A percentile compares a stretch with the other conserved stretches of the same genome.
phyloP scores from a whole-genome alignment of 2,329 filamentous ascomycete genomes.

The Fusarium redolens region DNA sequence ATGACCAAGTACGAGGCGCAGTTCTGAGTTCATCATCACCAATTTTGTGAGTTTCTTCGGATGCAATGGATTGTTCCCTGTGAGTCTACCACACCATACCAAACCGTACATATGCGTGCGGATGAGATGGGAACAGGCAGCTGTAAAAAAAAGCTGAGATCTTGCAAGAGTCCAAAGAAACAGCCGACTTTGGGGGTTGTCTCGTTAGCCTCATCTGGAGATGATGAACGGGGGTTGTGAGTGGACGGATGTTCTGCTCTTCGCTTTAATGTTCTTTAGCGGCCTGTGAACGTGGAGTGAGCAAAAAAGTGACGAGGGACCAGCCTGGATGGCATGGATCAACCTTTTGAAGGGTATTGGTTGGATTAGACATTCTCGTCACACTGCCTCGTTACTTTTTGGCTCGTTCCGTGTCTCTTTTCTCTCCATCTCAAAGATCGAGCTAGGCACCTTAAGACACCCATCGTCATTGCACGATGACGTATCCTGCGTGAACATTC shows the following conservation, averaged over 20 bases:
- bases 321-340: slow-evolving; percentile 21
- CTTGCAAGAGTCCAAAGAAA: not conserved
- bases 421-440: not conserved
- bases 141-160: slow-evolving; percentile 13
- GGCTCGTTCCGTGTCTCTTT: not conserved
- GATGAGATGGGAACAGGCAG: slow-evolving; percentile 8
- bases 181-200: slow-evolving; percentile 18
- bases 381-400: slow-evolving; percentile 16
- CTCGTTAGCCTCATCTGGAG: slow-evolving; percentile 20
- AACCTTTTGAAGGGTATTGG: slow-evolving; percentile 14
- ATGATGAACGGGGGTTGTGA: slow-evolving; percentile 20
- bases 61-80: slow-evolving; percentile 5
- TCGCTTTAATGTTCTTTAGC: slow-evolving; percentile 4
- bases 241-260: slow-evolving; percentile 1
- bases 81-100: not conserved
- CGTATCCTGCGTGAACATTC: slow-evolving; percentile 7
- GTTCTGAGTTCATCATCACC: not conserved
- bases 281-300: slow-evolving; percentile 22
- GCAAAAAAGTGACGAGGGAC: not conserved
- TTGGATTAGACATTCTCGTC: not conserved
- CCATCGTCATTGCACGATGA: slow-evolving; percentile 33
- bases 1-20: slow-evolving; percentile 19
- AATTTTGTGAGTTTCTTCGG: slow-evolving; percentile 1
- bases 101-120: slow-evolving; percentile 4
- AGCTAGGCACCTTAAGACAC: slow-evolving; percentile 13